Base-by-base conservation (phyloP, 495 filamentous ascomycete genomes). In the Penicillium salamii region DNA sequence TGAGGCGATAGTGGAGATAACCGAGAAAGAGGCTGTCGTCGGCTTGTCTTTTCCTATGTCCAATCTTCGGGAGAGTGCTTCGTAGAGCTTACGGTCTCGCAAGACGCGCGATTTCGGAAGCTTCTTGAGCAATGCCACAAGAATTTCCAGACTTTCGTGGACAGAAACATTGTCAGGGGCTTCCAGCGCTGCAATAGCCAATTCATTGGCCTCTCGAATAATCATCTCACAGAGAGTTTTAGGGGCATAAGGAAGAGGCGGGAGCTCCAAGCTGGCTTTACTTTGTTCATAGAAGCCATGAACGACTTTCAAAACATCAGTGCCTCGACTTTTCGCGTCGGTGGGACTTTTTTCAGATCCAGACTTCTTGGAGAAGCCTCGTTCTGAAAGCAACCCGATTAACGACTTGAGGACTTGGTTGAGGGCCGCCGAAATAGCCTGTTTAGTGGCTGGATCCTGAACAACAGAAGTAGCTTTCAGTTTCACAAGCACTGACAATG, bases 401-500 rank as follows among this genome's bases (percentile, higher is more conserved):
- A 72, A 42, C 24, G 61, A 66, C 33, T 62, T 65, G 17, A 75
- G 55, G 18, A 72, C 58, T 36, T 54, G 63, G 14, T 59, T 61
- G 47, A 75, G 40, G 14, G 53, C 54, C 1, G 58, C 54, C 5
- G 62, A 61, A n/a, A 67, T 54, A 17, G 41, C 35, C 34, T 54
- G 61, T 26, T 56, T 53, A 31, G 65, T 52, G 18, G 62, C 49
- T 29, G 2, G 42, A 11, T 39, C 41, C 23, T 54, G 21, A 26
- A 40, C 26, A 3, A 59, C 47, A 21, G 55, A 57, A 1, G 72
- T 38, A 39, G 72, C 61, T 14, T 59, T 58, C 58, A 68, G 66
- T 41, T 74, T 85, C n/a, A 81, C 71, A 9, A 96, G 69, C 9
- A 89, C 68, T 8, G 85, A 78, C 12, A 96, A 62, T 13, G 80